Conservation (phyloP, 768 basidiomycete genomes). For the Punctularia strigosozonata region DNA sequence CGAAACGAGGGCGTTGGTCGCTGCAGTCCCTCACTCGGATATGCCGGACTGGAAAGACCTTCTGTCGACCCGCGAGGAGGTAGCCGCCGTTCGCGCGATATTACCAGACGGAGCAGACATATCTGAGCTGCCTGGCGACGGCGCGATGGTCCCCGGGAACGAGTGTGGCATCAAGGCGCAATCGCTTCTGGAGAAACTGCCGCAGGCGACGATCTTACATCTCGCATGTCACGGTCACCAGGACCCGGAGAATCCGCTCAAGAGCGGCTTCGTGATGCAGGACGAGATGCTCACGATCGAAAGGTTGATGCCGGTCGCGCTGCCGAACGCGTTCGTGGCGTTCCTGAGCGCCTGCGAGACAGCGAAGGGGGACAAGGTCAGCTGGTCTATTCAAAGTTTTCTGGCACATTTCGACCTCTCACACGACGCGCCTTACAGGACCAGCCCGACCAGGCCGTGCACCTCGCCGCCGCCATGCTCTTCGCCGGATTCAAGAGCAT, state of each 20-base stretch:
- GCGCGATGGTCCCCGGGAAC: too few relatives aligned
- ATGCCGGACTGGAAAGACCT: neutral
- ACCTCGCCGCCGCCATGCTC: conserved; percentile 6
- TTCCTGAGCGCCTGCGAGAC: conserved; percentile 11
- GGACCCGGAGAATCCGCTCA: conserved; percentile 3
- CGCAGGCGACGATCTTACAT: conserved; percentile 5
- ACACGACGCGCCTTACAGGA: too few relatives aligned
- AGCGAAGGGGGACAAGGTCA: conserved; percentile 4
- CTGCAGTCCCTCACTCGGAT: neutral
- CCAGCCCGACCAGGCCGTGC: conserved; percentile 4
- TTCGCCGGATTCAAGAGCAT: conserved; percentile 2
- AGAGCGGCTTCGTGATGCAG: conserved; percentile 6
- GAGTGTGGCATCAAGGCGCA: neutral
- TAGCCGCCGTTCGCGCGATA: neutral
- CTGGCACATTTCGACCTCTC: too few relatives aligned
- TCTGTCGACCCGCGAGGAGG: neutral
- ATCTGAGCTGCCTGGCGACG: too few relatives aligned
- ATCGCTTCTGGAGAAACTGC: neutral
- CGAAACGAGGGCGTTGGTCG: neutral
- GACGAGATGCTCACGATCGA: conserved; percentile 6
- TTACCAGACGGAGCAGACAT: neutral
- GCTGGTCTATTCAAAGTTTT: too few relatives aligned
- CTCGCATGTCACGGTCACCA: conserved; percentile 10
- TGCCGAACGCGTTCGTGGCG: conserved; percentile 7
- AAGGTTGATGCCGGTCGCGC: neutral